Evolutionary conservation across 805 yeast genomes (phyloP), one percentile per base, ranked within the genome.

Genomic region (Saccharomyces mikatae): DNA sequence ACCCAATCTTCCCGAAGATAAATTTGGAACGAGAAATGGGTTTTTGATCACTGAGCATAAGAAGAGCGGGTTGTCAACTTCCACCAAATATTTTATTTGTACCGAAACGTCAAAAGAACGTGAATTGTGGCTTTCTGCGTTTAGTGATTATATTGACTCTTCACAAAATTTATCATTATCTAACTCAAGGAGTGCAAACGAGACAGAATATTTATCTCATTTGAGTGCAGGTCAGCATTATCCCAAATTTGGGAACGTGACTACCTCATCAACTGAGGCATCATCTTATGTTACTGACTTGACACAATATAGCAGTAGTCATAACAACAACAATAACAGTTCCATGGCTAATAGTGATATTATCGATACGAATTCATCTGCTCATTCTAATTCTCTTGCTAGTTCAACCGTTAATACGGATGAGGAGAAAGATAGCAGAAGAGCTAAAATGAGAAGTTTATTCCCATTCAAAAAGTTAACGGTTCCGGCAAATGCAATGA

Each of bases 21-120:
- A 58, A 55, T 63, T 64, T 57, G 74, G 74, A 4, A 69, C 72
- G 2, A 65, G 61, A 51, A 69, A 70, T 58, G 74, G 74, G 1
- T 68, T 70, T 55, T 54, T 68, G 6, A 61, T 77, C 9, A 61
- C 63, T 57, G 81, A 77, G 60, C 72, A 69, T 32, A 73, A 74
- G 56, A 74, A 75, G 56, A 59, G 67, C 41, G 75, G 74, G 29
- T 52, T 72, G 58, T 67, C 72, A 1, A 60, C 65, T 41, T 56
- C 62, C 29, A 79, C 80, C 1, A 82, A 77, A 58, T 88, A 85
- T 62, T 77, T 80, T 51, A 78, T 89, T 52, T 88, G 95, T 68
- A 86, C 94, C 1, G 96, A 90, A 66, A 82, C 86, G 8, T 86
- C 86, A 48, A 78, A 75, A 28, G 96, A 89, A 63, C 77, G 92